Evolutionary conservation across 768 basidiomycete species (phyloP).

Genomic region (Saitozyma podzolica): DNA sequence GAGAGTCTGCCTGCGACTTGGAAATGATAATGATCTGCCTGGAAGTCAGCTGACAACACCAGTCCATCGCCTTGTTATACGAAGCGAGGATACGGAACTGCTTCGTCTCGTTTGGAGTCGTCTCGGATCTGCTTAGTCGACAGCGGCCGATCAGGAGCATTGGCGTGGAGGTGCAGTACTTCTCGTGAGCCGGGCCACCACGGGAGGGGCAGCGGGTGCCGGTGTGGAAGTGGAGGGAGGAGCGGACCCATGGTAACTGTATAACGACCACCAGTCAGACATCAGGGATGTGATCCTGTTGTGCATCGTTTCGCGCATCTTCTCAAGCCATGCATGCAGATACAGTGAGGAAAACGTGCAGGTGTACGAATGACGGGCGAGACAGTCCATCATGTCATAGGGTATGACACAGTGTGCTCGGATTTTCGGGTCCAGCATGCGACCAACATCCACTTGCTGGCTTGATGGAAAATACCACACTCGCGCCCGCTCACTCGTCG

Average conservation of each 20-base stretch:
- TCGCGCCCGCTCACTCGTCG: conserved; percentile 13
- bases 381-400: background rate
- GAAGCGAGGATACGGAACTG: conserved; percentile 87
- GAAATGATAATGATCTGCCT: conserved; percentile 1
- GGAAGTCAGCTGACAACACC: conserved; percentile 11
- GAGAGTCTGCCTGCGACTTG: background rate
- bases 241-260: too few relatives aligned
- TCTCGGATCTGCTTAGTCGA: conserved; percentile 83
- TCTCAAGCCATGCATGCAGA: background rate
- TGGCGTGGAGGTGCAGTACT: conserved; percentile 91
- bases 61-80: conserved; percentile 92
- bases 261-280: too few relatives aligned
- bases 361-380: background rate
- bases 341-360: background rate
- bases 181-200: conserved; percentile 49
- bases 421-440: too few relatives aligned
- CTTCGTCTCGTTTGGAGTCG: conserved; percentile 82
- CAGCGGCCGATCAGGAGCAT: conserved; percentile 84
- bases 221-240: too few relatives aligned
- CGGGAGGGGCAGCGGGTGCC: too few relatives aligned
- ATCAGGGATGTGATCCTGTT: background rate
- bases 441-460: too few relatives aligned
- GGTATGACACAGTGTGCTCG: too few relatives aligned
- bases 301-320: background rate
- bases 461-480: too few relatives aligned